A percentile compares a stretch with the other conserved stretches of the same genome.
Conservation (phyloP, 768 basidiomycete genomes). For the Tylopilus intermedius region DNA sequence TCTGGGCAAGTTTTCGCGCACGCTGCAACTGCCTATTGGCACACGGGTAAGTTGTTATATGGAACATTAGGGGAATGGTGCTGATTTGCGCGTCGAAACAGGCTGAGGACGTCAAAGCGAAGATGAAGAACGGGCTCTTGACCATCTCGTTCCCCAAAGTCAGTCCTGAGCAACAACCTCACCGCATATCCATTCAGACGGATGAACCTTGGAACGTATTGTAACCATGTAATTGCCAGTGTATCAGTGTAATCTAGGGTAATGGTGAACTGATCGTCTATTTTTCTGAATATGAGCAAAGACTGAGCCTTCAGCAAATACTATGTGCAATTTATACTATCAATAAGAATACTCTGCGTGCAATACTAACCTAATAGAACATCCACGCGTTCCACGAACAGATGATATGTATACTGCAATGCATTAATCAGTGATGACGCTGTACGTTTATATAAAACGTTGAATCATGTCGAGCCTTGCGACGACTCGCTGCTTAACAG, state of each 20-base stretch:
- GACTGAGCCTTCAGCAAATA: neutral
- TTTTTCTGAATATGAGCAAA: neutral
- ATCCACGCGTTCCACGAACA: neutral
- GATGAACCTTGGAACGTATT: neutral
- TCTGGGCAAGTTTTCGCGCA: neutral
- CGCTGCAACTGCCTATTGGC: neutral
- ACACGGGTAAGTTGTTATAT: neutral
- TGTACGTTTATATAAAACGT: neutral
- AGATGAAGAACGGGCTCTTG: neutral
- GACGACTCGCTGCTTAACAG: constrained; percentile 8
- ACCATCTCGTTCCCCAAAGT: neutral
- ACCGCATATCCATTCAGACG: neutral
- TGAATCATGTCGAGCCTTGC: constrained; percentile 3
- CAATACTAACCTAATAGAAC: neutral
- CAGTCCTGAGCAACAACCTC: neutral
- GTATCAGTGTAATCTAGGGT: neutral
- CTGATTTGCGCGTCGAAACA: neutral
- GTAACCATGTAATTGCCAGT: neutral
- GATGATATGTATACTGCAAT: neutral
- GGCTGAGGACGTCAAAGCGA: neutral
- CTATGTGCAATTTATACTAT: neutral
- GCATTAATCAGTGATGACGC: neutral
- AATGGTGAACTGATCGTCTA: neutral
- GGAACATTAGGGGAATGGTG: neutral
- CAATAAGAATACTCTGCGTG: neutral